phyloP scores from a whole-genome alignment of 2,329 filamentous ascomycete species.

The Fusarium tricinctum region DNA sequence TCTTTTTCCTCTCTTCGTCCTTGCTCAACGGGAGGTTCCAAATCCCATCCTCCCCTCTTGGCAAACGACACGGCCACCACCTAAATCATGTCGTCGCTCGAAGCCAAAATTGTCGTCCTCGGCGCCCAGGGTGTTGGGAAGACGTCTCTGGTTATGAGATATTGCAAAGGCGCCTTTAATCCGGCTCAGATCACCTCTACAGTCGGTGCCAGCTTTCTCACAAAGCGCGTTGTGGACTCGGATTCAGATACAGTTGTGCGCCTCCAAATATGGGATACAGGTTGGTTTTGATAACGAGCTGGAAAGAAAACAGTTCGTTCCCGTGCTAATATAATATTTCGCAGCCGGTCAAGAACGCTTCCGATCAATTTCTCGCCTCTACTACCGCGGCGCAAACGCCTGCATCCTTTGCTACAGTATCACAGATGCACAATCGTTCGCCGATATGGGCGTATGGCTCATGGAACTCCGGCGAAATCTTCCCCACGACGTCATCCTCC shows the following conservation, averaged over 20 bases:
- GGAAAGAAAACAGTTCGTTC: not conserved
- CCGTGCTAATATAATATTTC: slow-evolving; percentile 35
- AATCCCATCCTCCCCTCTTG: slow-evolving; percentile 19
- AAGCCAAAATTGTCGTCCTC: slow-evolving; percentile 86
- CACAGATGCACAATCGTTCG: slow-evolving; percentile 86
- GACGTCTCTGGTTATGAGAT: slow-evolving; percentile 82
- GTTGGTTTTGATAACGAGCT: slow-evolving; percentile 52
- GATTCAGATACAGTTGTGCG: slow-evolving; percentile 89
- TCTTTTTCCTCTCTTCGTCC: slow-evolving; percentile 18
- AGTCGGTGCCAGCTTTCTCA: slow-evolving; percentile 84
- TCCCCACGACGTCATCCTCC: slow-evolving; percentile 82
- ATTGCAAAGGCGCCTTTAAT: slow-evolving; percentile 79
- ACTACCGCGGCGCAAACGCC: slow-evolving; percentile 95
- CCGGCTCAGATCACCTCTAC: slow-evolving; percentile 76
- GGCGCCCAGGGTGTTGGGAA: slow-evolving; percentile 85
- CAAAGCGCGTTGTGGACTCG: slow-evolving; percentile 83
- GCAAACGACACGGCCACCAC: slow-evolving; percentile 27
- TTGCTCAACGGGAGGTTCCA: slow-evolving; percentile 19
- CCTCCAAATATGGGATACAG: slow-evolving; percentile 97
- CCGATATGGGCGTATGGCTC: slow-evolving; percentile 94
- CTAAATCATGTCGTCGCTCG: slow-evolving; percentile 70
- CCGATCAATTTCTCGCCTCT: slow-evolving; percentile 91
- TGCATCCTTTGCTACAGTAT: slow-evolving; percentile 96
- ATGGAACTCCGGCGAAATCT: slow-evolving; percentile 86
- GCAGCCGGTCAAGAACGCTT: slow-evolving; percentile 92